These are phyloP conservation scores for Fomitopsis palustris DNA, from an alignment of 1,284 basidiomycete species.

Conservation along the genomic window DNA sequence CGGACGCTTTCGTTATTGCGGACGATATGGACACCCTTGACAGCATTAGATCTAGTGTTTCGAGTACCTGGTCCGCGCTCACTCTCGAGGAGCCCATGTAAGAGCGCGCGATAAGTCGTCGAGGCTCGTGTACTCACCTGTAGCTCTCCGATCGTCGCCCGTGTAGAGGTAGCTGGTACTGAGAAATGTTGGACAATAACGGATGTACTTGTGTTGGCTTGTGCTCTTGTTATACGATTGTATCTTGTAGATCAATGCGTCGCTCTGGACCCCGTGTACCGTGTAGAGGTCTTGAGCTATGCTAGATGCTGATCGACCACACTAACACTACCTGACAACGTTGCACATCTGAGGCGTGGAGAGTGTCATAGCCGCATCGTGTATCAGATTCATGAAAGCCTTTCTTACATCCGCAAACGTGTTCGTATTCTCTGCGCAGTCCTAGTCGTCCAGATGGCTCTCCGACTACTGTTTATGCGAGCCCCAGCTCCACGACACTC, in stretches of 20 bases:
- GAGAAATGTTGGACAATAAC: neutral
- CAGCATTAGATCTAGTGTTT: constrained; percentile 8
- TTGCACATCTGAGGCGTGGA: no score
- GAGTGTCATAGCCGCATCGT: no score
- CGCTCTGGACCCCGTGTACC: no score
- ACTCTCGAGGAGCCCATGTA: neutral
- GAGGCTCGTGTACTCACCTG: neutral
- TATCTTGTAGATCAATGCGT: no score
- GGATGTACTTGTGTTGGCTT: neutral
- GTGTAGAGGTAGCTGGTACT: neutral
- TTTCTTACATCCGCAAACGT: no score
- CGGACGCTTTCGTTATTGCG: constrained; percentile 9
- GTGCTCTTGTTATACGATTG: neutral
- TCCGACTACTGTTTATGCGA: no score
- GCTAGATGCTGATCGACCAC: no score
- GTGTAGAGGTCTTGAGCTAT: no score
- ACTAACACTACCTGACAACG: no score
- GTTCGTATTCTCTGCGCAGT: no score
- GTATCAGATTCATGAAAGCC: no score
- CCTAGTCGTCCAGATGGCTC: no score
- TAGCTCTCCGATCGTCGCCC: neutral
- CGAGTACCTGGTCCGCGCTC: constrained; percentile 7
- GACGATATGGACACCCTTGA: constrained; percentile 8
- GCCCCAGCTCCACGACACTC: neutral
- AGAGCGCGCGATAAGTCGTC: neutral